phyloP scores from a whole-genome alignment of 108 stramenopile genomes.

The Schizochytrium sp. region DNA sequence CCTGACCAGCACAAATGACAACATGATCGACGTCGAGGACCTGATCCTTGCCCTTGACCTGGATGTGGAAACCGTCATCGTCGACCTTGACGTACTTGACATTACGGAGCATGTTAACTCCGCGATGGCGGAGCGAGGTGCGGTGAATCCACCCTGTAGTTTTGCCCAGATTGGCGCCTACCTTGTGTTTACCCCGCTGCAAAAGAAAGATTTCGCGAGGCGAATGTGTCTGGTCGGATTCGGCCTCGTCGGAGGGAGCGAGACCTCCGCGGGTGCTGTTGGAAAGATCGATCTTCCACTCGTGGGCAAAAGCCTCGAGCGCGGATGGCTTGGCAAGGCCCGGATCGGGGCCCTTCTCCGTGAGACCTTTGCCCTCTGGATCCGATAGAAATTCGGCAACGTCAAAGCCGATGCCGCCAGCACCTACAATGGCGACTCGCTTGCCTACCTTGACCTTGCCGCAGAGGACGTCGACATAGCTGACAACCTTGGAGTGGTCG shows the following conservation, averaged over 20 bases:
- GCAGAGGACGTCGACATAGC: slow-evolving; percentile 83
- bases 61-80: slow-evolving; percentile 78
- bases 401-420: slow-evolving; percentile 97
- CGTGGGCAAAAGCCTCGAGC: slow-evolving; percentile 65
- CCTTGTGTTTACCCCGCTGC: slow-evolving; percentile 83
- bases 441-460: slow-evolving; percentile 66
- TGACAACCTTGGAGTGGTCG: slow-evolving; percentile 78
- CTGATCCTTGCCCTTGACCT: slow-evolving; percentile 38
- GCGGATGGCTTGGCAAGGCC: slow-evolving; percentile 41
- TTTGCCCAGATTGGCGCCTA: slow-evolving; percentile 76
- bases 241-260: not conserved
- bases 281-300: slow-evolving; percentile 81
- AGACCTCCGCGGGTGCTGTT: slow-evolving; percentile 35
- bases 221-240: not conserved
- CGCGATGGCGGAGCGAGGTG: slow-evolving; percentile 66
- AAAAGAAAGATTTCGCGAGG: slow-evolving; percentile 68
- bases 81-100: slow-evolving; percentile 78
- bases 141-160: slow-evolving; percentile 98
- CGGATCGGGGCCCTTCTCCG: slow-evolving; percentile 41
- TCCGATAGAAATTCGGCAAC: slow-evolving; percentile 82
- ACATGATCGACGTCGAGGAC: slow-evolving; percentile 84
- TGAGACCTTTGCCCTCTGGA: slow-evolving; percentile 31
- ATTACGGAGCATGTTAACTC: slow-evolving; percentile 72
- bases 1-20: slow-evolving; percentile 88
- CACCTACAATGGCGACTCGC: slow-evolving; percentile 85